Percentiles rank a stretch among this genome's conserved stretches.
Conservation (phyloP, 1,139 yeast genomes). For the Blastobotrys illinoisensis region DNA sequence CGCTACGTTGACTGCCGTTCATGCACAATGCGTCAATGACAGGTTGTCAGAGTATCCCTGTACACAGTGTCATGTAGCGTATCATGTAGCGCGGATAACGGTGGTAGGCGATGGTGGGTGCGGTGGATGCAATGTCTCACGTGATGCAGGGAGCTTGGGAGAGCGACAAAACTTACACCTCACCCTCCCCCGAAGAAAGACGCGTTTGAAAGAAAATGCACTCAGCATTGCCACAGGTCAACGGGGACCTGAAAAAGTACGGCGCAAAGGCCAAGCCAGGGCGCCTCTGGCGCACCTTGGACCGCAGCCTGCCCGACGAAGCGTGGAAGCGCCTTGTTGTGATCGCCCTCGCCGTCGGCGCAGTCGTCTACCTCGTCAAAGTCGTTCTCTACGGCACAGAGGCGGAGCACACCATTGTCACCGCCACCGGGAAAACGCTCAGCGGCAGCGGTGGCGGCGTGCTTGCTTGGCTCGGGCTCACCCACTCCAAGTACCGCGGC, state of each 20-base stretch:
- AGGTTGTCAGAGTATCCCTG: too few relatives aligned
- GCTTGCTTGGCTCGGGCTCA: neutral
- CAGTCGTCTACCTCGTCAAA: neutral
- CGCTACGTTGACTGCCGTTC: too few relatives aligned
- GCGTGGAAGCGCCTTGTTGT: neutral
- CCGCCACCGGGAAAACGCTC: neutral
- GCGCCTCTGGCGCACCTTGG: neutral
- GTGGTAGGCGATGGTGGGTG: too few relatives aligned
- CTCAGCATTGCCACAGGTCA: slow-evolving; percentile 23
- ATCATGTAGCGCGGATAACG: too few relatives aligned
- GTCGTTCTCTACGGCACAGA: neutral
- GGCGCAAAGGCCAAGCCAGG: neutral
- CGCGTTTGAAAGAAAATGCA: slow-evolving; percentile 16
- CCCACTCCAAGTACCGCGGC: slow-evolving; percentile 5
- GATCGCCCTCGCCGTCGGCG: neutral
- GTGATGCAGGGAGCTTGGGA: neutral
- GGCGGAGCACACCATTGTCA: neutral
- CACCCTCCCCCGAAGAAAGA: neutral
- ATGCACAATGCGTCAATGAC: too few relatives aligned
- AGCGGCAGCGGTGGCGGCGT: neutral
- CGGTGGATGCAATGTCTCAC: too few relatives aligned
- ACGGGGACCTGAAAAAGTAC: slow-evolving; percentile 5
- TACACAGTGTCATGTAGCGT: too few relatives aligned
- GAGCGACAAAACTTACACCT: neutral
- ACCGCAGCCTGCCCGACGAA: neutral